Evolutionary conservation across 2,329 filamentous ascomycete genomes (phyloP), one percentile per base, ranked within the genome.

Genomic region (Pseudogymnoascus sp.): DNA sequence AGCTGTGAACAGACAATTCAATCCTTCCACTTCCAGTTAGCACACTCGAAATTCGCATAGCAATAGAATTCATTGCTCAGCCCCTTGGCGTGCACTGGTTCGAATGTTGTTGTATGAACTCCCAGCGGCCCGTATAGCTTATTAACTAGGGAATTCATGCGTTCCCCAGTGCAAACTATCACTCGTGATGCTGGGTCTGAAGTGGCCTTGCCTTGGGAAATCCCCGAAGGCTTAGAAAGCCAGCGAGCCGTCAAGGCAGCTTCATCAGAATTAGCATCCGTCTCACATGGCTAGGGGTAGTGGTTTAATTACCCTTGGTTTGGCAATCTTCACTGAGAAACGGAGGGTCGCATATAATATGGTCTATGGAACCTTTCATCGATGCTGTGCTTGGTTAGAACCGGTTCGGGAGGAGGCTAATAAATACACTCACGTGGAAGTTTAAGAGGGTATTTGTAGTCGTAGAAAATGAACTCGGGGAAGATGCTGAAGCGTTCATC

Each of bases 311-410:
- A 88, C 87, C 79, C 78, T 91, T 92, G 0, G 88, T 91, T 73
- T 93, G 89, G 72, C 90, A 93, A 71, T 93, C 89, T 66, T 89
- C 83, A 72, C 85, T 91, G 37, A 93, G 78, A 72, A 93, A 93
- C 0, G 90, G 90, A 7, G 90, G 90, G 71, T 95, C 90, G 68
- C 83, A 84, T 62, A 93, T 87, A 65, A 93, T 81, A 62, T 85
- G 81, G 74, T 91, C 87, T 56, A 88, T 83, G 19, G 75, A 78
- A 19, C 82, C 84, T 71, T 88, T 90, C 37, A 92, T 74, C 35
- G 81, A 74, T 11, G 73, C 79, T 82, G 62, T 65, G 29, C 16
- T 33, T 50, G 7, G 59, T 62, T 40, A 62, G 59, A 31, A 61
- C 11, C 24, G 29, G 60, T 21, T 38, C 21, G 3, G 13, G 53